These are phyloP conservation scores for Kalaharituber pfeilii DNA, from an alignment of 2,329 filamentous ascomycete species.

Conservation along the genomic window DNA sequence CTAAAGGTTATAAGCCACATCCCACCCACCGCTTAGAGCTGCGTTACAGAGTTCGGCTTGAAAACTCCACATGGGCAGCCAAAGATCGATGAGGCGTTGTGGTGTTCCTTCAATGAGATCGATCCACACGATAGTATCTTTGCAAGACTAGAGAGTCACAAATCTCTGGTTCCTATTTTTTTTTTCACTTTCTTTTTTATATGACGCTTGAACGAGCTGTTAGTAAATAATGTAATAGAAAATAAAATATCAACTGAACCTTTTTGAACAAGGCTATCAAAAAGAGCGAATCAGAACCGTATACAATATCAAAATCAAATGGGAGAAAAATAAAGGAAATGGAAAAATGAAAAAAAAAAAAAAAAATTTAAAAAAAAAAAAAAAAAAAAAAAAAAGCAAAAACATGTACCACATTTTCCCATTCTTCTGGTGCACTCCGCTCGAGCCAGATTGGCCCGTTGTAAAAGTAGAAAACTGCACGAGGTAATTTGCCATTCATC, in stretches of 20 bases:
- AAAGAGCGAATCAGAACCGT: no score
- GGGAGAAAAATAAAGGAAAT: no score
- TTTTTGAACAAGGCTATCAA: no score
- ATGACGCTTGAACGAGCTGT: background rate
- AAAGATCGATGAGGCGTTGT: background rate
- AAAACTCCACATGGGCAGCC: no score
- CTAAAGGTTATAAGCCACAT: no score
- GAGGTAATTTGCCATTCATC: conserved; percentile 2
- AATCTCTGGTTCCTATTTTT: no score
- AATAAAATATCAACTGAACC: background rate
- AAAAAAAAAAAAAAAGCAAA: background rate
- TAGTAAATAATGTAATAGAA: background rate
- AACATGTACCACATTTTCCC: background rate
- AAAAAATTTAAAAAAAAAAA: no score
- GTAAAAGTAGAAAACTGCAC: background rate
- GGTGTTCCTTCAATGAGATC: background rate
- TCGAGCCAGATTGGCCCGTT: background rate
- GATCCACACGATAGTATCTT: background rate
- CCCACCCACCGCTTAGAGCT: no score
- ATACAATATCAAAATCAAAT: no score
- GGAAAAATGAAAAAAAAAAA: no score
- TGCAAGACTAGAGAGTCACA: background rate
- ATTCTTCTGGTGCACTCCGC: background rate
- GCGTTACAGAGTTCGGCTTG: no score
- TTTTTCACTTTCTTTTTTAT: no score